A percentile compares a stretch with the other conserved stretches of the same genome.
Conservation (phyloP, 495 filamentous ascomycete species). For the Neohortaea acidophila region DNA sequence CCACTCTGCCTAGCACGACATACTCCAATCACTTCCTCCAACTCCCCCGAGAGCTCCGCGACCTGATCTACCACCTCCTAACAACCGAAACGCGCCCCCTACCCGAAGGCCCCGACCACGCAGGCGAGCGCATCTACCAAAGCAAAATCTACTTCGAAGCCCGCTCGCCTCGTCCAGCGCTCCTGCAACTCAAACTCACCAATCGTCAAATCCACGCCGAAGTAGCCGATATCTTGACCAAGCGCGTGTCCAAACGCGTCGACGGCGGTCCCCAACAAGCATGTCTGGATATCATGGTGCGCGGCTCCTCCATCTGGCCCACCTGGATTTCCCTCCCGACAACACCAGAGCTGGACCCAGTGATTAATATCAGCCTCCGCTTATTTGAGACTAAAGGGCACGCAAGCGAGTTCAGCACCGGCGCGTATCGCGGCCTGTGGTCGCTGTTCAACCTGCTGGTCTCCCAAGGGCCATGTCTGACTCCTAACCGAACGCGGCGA, state of each 20-base stretch:
- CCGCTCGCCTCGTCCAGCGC: neutral
- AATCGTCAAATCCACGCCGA: neutral
- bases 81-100: neutral
- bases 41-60: neutral
- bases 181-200: neutral
- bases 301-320: conserved; percentile 1
- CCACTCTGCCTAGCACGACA: too few relatives aligned
- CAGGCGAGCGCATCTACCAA: neutral
- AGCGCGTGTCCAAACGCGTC: neutral
- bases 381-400: neutral
- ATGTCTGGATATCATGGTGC: conserved; percentile 2
- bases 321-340: conserved; percentile 1
- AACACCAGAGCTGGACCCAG: neutral
- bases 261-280: neutral
- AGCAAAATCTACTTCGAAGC: neutral
- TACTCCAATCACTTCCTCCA: neutral
- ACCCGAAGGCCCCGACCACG: neutral
- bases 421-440: conserved; percentile 2
- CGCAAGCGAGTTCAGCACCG: conserved; percentile 1
- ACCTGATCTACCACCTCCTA: neutral
- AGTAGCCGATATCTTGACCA: neutral
- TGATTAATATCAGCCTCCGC: neutral
- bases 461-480: neutral
- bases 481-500: neutral
- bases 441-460: conserved; percentile 3